These are phyloP conservation scores for Fusarium setosum DNA, from an alignment of 2,329 filamentous ascomycete species.

Conservation along the genomic window DNA sequence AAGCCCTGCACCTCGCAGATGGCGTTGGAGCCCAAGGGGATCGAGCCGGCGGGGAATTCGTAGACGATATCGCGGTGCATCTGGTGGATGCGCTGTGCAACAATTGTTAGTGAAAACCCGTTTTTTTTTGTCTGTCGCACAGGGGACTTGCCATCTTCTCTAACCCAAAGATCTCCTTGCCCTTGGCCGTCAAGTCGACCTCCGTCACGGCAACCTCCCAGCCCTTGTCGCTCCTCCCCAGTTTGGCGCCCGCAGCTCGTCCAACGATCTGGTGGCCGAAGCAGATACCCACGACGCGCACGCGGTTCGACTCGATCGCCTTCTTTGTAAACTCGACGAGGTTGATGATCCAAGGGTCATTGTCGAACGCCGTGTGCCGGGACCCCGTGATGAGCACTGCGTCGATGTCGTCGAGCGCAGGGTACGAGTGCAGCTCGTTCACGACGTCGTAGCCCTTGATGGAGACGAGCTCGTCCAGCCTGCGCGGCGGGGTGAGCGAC, in stretches of 20 bases:
- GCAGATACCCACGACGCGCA: conserved; percentile 69
- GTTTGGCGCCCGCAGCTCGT: conserved; percentile 52
- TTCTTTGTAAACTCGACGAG: conserved; percentile 53
- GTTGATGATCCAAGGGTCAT: conserved; percentile 57
- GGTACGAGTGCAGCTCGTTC: conserved; percentile 72
- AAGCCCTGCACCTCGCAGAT: conserved; percentile 57
- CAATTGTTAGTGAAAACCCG: conserved; percentile 56
- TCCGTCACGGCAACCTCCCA: conserved; percentile 60
- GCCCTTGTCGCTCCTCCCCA: conserved; percentile 52
- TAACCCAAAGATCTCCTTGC: conserved; percentile 53
- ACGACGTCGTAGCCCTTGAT: conserved; percentile 80
- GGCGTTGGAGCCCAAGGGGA: conserved; percentile 54
- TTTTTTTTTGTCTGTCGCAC: conserved; percentile 61
- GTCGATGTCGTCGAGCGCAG: conserved; percentile 79
- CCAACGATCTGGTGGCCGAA: conserved; percentile 62
- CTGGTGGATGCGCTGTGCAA: conserved; percentile 53
- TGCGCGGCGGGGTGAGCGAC: conserved; percentile 53
- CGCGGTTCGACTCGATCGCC: conserved; percentile 56
- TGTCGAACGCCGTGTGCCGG: conserved; percentile 63
- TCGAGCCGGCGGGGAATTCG: conserved; percentile 51
- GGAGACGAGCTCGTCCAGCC: conserved; percentile 60
- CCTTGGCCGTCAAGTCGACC: conserved; percentile 52
- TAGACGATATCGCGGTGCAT: conserved; percentile 61
- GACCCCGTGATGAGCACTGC: conserved; percentile 84
- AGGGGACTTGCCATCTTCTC: conserved; percentile 57